Percentiles rank a stretch among this genome's conserved stretches.
Evolutionary conservation across 768 basidiomycete species (phyloP).

Genomic region (Psilocybe azurescens): DNA sequence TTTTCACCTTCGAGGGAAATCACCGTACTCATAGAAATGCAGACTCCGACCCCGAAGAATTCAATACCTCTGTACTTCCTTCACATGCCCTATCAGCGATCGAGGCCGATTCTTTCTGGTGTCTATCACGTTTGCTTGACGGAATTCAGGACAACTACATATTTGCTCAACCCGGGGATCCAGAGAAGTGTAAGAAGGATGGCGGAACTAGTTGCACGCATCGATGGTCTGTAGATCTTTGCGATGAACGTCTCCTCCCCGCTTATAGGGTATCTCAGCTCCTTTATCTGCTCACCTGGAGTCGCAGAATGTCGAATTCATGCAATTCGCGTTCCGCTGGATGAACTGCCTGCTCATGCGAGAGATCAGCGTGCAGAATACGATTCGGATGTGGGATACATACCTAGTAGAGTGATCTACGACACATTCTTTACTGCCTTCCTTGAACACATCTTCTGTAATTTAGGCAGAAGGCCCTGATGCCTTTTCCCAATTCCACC

Average conservation of each 20-base stretch:
- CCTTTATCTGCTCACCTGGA: constrained; percentile 89
- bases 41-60: constrained; percentile 92
- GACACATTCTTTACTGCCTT: not conserved
- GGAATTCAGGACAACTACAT: constrained; percentile 99
- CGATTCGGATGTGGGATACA: constrained; percentile 99
- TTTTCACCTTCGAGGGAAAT: not conserved
- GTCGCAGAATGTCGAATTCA: constrained; percentile 94
- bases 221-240: constrained; percentile 65
- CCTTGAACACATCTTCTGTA: not conserved
- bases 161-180: constrained; percentile 95
- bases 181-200: constrained; percentile 92
- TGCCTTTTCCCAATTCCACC: constrained; percentile 98
- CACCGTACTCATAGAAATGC: constrained; percentile 15
- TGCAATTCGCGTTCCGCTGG: constrained; percentile 99
- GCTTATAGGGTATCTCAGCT: constrained; percentile 46
- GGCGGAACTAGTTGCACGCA: constrained; percentile 90
- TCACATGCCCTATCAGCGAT: constrained; percentile 76
- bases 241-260: not conserved
- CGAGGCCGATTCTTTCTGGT: constrained; percentile 99
- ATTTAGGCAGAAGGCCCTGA: constrained; percentile 93
- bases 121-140: constrained; percentile 91
- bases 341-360: constrained; percentile 99
- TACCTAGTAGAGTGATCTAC: constrained; percentile 77
- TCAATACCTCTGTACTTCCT: constrained; percentile 81
- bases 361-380: constrained; percentile 96